Base-by-base conservation (phyloP, 2,329 filamentous ascomycete species). In the Calonectria leucothoes region DNA sequence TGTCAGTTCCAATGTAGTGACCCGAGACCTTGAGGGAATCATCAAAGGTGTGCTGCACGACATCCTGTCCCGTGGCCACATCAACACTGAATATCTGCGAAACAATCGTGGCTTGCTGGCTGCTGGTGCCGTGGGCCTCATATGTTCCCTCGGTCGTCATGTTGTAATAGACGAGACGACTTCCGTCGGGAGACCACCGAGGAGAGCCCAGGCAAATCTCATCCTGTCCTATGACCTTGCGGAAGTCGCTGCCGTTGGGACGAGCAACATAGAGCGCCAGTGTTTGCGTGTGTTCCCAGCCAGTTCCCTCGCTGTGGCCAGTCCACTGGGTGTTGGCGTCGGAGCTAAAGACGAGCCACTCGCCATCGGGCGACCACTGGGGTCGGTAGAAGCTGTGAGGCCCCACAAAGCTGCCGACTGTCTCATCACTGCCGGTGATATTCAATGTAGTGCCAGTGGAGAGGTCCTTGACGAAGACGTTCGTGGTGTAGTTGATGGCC, bases 401-500 rank as follows among this genome's bases (percentile, higher is more conserved):
- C 7, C 61, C 69, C 4, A 71, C 29, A 12, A 71, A 66, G 7
- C 61, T 71, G 8, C 51, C 49, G 5, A 71, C 69, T 2, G 61
- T 71, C 61, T 71, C 61, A 8, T 71, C 61, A 17, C 69, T 71
- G 3, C 61, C 69, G 8, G 61, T 71, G 2, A 71, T n/a, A n/a
- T 71, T 71, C 15, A 71, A 8, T 10, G 29, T 37, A 2, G 49
- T 61, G 20, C 61, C 61, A 1, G 59, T 71, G 6, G 37, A 37
- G 14, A 71, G 61, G 61, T 71, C 49, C 3, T 71, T 71, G 49
- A 71, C 25, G 23, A 66, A 71, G 29, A 71, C 37, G 17, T 71
- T 71, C 17, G 69, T 49, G 10, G 69, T 71, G 15, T 71, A 71
- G 61, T 71, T 71, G n/a, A 71, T 71, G 6, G 69, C 49, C 12